A percentile compares a stretch with the other conserved stretches of the same genome.
These are phyloP conservation scores for Groenewaldozyma sp. DNA, from an alignment of 1,139 yeast species.

Conservation along the genomic window DNA sequence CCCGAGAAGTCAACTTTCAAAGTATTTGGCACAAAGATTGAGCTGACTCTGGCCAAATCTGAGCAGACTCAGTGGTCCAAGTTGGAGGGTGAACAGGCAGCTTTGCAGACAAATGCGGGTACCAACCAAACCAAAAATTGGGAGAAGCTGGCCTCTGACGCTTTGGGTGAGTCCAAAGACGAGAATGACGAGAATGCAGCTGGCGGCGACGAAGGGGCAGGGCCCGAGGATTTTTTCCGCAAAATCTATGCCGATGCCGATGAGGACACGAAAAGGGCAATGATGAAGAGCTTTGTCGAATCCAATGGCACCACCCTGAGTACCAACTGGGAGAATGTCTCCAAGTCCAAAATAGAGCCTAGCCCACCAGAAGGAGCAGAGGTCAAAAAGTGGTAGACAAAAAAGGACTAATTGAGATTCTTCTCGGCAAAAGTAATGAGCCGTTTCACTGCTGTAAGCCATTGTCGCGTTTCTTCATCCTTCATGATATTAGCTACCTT, in stretches of 20 bases:
- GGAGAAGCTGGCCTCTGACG: constrained; percentile 50
- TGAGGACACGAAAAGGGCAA: constrained; percentile 82
- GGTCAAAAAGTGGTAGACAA: constrained; percentile 29
- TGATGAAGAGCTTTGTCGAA: constrained; percentile 95
- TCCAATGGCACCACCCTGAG: constrained; percentile 90
- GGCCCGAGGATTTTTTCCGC: constrained; percentile 64
- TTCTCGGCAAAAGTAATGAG: constrained; percentile 49
- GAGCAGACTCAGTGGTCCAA: constrained; percentile 13
- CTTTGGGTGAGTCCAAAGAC: constrained; percentile 23
- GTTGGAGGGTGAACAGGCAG: constrained; percentile 1
- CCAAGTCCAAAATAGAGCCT: constrained; percentile 54
- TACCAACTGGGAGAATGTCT: constrained; percentile 92
- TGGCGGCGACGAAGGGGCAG: constrained; percentile 29
- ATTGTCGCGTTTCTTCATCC: constrained; percentile 62
- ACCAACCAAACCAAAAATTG: constrained; percentile 43
- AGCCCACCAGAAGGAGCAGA: constrained; percentile 60
- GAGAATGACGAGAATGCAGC: constrained; percentile 34
- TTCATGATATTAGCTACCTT: constrained; percentile 64
- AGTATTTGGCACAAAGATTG: constrained; percentile 68
- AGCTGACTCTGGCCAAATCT: constrained; percentile 41
- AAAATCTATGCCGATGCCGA: constrained; percentile 71
- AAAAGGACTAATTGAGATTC: constrained; percentile 5
- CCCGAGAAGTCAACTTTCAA: constrained; percentile 38
- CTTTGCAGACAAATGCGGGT: constrained; percentile 5
- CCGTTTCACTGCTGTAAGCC: constrained; percentile 71